These are phyloP conservation scores for Cordia subcordata DNA, from an alignment of 257 asterid species.

Conservation along the genomic window DNA sequence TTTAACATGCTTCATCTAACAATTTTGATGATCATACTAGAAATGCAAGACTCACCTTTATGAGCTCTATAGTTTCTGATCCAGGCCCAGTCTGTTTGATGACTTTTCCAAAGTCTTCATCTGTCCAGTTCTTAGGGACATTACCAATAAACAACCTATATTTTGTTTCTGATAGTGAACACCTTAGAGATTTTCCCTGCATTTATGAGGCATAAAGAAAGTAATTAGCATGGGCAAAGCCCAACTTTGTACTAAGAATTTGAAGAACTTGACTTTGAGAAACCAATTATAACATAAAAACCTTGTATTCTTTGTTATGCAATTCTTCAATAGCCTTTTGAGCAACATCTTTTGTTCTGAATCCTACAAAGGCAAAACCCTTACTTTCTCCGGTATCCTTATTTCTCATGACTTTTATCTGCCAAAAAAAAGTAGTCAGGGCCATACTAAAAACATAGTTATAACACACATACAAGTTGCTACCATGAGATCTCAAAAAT, in stretches of 20 bases:
- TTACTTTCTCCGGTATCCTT: slow-evolving; percentile 95
- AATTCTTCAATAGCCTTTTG: slow-evolving; percentile 83
- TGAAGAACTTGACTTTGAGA: slow-evolving; percentile 8
- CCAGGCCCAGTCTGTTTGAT: slow-evolving; percentile 88
- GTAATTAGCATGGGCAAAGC: slow-evolving; percentile 6
- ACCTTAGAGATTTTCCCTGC: slow-evolving; percentile 85
- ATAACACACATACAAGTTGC: not conserved
- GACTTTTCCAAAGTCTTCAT: slow-evolving; percentile 63
- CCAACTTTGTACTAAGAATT: slow-evolving; percentile 3
- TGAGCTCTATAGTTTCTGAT: slow-evolving; percentile 81
- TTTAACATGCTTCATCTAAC: not conserved
- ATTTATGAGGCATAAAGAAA: slow-evolving; percentile 22
- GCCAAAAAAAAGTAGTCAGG: slow-evolving; percentile 26
- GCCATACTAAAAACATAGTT: not conserved
- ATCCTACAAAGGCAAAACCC: slow-evolving; percentile 96
- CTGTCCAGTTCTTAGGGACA: slow-evolving; percentile 81
- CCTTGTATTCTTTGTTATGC: slow-evolving; percentile 88
- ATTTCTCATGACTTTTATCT: slow-evolving; percentile 84
- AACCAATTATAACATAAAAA: slow-evolving; percentile 18
- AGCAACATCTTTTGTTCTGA: slow-evolving; percentile 68
- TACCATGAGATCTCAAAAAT: not conserved
- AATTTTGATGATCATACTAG: not conserved
- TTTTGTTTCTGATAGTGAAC: slow-evolving; percentile 86
- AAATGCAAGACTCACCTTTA: slow-evolving; percentile 50
- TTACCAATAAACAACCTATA: slow-evolving; percentile 87